Percentiles rank a stretch among this genome's conserved stretches.
Evolutionary conservation across 257 asterid genomes (phyloP).

Genomic region (Petunia secreta): DNA sequence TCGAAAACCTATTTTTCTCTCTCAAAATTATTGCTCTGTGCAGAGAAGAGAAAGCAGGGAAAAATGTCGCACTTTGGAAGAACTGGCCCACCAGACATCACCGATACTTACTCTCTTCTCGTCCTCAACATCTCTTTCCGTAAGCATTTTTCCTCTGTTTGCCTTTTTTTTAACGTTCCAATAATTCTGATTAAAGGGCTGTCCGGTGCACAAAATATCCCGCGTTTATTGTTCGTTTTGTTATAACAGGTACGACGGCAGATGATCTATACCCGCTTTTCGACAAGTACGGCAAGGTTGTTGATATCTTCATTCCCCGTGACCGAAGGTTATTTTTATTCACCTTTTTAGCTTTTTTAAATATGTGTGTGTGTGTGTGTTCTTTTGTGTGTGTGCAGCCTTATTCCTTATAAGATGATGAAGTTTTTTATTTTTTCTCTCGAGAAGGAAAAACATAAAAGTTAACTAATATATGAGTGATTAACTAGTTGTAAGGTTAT

Average conservation of each 20-base stretch:
- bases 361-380: no score
- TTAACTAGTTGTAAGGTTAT: background rate
- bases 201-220: no score
- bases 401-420: background rate
- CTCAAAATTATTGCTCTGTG: no score
- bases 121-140: slow-evolving; percentile 71
- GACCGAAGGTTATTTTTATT: slow-evolving; percentile 65
- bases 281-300: slow-evolving; percentile 83
- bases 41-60: background rate
- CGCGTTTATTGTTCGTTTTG: no score
- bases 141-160: slow-evolving; percentile 24
- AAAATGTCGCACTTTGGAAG: slow-evolving; percentile 66
- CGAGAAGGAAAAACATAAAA: background rate
- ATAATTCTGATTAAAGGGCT: no score
- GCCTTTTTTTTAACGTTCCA: background rate
- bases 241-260: slow-evolving; percentile 83
- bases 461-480: no score
- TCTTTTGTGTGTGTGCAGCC: background rate
- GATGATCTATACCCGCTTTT: slow-evolving; percentile 82
- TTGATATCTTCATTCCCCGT: slow-evolving; percentile 83
- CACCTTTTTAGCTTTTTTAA: no score
- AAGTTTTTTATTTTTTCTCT: no score
- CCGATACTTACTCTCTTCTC: slow-evolving; percentile 61
- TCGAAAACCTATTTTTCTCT: background rate
- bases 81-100: slow-evolving; percentile 62